Evolutionary conservation across 164 flowering plant species (phyloP), one percentile per base, ranked within the genome.

Genomic region (Santalum album): DNA sequence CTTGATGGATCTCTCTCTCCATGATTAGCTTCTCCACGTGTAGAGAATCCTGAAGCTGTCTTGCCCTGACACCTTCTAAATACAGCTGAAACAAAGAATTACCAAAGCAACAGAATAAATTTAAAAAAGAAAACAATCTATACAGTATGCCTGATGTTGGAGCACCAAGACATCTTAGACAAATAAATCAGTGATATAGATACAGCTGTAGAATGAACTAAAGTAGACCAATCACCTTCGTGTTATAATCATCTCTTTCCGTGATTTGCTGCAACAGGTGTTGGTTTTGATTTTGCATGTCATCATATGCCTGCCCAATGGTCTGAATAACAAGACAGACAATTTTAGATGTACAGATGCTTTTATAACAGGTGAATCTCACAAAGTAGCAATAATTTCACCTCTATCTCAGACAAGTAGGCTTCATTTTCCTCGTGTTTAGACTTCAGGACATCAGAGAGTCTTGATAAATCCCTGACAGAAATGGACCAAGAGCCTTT

Each of bases 241-340:
- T 86, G 69, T 94, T 94, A 65, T 83, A 94, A 67, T 94, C 99
- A 78, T 94, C 99, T 71, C 95, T 78, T 73, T 94, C 99, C 2
- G 96, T 83, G 40, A 90, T 75, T 68, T 90, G 97, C 71, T 78
- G 97, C 78, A 94, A 67, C n/a, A 90, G 73, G 10, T 94, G 97
- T 52, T 81, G 97, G 65, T 94, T 90, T 71, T 90, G 96, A 62
- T 77, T 79, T 67, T 87, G 96, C 86, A 90, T 83, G 62, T 90
- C 96, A 76, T 83, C 99, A 68, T 90, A 94, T 53, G 89, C 92
- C 70, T 84, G 97, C 38, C 97, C 96, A 70, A 90, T 94, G 39
- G 97, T 69, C 99, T 94, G 87, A 64, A 63, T 16, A 66, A 23
- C 6, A 57, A 55, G 9, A 52, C 25, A 45, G 22, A 56, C 20